Conservation (phyloP, 2,329 filamentous ascomycete genomes). For the Didymella pinodella region DNA sequence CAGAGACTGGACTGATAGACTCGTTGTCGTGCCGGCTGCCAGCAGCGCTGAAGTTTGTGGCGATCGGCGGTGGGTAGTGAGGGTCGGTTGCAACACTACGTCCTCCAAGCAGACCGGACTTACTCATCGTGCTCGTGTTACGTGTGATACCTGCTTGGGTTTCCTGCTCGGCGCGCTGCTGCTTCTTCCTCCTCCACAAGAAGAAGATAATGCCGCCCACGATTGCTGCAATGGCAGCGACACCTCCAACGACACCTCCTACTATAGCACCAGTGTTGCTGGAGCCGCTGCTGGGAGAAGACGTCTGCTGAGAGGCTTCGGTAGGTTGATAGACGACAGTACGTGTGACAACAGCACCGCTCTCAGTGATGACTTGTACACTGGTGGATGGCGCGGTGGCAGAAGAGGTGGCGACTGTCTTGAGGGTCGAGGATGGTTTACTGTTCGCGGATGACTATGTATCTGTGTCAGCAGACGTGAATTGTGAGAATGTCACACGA, state of each 20-base stretch:
- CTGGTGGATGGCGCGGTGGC: constrained; percentile 30
- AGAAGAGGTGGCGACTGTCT: constrained; percentile 21
- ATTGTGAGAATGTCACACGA: neutral
- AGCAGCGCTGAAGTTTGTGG: constrained; percentile 38
- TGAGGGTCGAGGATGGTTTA: constrained; percentile 28
- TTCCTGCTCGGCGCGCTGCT: constrained; percentile 31
- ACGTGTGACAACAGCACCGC: constrained; percentile 54
- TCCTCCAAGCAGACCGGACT: constrained; percentile 53
- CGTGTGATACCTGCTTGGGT: constrained; percentile 43
- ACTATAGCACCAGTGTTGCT: constrained; percentile 55
- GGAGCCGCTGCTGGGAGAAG: constrained; percentile 10
- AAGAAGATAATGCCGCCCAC: constrained; percentile 51
- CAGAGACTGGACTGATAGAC: constrained; percentile 46
- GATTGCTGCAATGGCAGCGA: constrained; percentile 29
- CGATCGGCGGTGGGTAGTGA: constrained; percentile 36
- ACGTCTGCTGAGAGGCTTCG: neutral
- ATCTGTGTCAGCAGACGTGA: constrained; percentile 1
- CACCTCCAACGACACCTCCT: constrained; percentile 55
- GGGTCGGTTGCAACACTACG: constrained; percentile 26
- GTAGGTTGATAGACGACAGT: constrained; percentile 53
- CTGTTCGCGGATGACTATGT: constrained; percentile 1
- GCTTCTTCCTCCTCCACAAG: constrained; percentile 48
- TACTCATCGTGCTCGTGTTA: constrained; percentile 59
- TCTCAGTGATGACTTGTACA: constrained; percentile 53
- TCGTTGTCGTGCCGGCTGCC: constrained; percentile 43